Percentiles rank a stretch among this genome's conserved stretches.
phyloP scores from a whole-genome alignment of 192 early-diverging fungal genomes.

The Linnemannia hyalina region DNA sequence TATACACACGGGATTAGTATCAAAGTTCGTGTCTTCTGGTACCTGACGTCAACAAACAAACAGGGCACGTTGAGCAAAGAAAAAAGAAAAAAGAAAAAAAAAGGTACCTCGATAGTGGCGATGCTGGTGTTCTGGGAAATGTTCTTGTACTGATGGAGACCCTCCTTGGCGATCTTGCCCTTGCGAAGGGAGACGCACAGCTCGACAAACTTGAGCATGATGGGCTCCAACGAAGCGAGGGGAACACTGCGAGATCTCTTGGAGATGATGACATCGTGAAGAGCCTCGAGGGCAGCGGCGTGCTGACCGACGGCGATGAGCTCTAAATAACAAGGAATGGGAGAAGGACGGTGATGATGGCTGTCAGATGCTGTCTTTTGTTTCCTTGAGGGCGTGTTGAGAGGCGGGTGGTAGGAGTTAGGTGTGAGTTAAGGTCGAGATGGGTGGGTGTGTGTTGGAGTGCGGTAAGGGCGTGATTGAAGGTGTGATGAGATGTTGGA shows the following conservation, averaged over 20 bases:
- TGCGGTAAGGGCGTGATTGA: neutral
- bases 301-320: constrained; percentile 89
- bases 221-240: constrained; percentile 88
- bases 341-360: neutral
- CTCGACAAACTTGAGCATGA: constrained; percentile 93
- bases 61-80: neutral
- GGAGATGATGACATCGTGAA: constrained; percentile 93
- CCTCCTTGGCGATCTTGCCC: constrained; percentile 95
- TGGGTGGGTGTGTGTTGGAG: neutral
- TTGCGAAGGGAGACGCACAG: constrained; percentile 89
- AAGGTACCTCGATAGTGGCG: constrained; percentile 82
- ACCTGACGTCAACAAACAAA: neutral
- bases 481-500: neutral
- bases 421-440: neutral
- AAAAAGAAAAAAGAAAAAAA: neutral
- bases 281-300: constrained; percentile 84
- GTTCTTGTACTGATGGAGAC: constrained; percentile 98
- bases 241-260: constrained; percentile 89
- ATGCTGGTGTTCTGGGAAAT: constrained; percentile 97
- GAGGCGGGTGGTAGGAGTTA: neutral
- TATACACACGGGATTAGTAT: neutral
- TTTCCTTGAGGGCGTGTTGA: neutral
- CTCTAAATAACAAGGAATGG: constrained; percentile 57
- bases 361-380: neutral
- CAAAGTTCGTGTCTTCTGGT: neutral